Base-by-base conservation (phyloP, 805 yeast genomes). In the Saturnispora gosingensis region DNA sequence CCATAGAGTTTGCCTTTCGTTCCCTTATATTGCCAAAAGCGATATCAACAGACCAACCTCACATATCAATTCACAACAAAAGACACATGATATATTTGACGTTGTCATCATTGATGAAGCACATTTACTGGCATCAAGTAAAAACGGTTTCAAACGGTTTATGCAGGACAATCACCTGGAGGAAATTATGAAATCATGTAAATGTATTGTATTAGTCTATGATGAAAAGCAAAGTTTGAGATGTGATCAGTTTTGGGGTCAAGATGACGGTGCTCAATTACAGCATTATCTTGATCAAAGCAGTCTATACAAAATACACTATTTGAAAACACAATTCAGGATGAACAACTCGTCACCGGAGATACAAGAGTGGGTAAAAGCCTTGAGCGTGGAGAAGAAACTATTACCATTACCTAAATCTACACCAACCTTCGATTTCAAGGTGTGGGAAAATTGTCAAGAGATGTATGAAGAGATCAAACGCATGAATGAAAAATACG, bases 11-110 rank as follows among this genome's bases (percentile, higher is more conserved):
- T 58, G 73, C 3, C 60, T 59, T 44, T 58, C 66, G 22, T 72
- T 71, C 47, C 60, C 66, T n/a, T 71, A 71, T 47, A 62, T 73
- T 24, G 55, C 61, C 1, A 69, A 67, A 51, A 55, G 66, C 1
- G 69, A 72, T 9, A 53, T 73, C n/a, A 75, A 73, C 51, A 64
- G 77, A 54, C 78, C 78, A 6, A 73, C 78, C 1, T 68, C 76
- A 0, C 56, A 72, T 46, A 69, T 73, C 44, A 73, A 73, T 54
- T 63, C 57, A 34, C 57, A 65, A 24, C 55, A 53, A 3, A 68
- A 68, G 52, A 58, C 58, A n/a, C 57, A 60, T 2, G 48, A 57
- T 9, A 56, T 56, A 9, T 66, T 69, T 28, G 77, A 73, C 56
- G 64, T 72, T 5, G 60, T 73, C 4, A 66, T 73, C 43, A 65